A percentile compares a stretch with the other conserved stretches of the same genome.
phyloP scores from a whole-genome alignment of 106 monocot genomes.

The Dactylorhiza incarnata region DNA sequence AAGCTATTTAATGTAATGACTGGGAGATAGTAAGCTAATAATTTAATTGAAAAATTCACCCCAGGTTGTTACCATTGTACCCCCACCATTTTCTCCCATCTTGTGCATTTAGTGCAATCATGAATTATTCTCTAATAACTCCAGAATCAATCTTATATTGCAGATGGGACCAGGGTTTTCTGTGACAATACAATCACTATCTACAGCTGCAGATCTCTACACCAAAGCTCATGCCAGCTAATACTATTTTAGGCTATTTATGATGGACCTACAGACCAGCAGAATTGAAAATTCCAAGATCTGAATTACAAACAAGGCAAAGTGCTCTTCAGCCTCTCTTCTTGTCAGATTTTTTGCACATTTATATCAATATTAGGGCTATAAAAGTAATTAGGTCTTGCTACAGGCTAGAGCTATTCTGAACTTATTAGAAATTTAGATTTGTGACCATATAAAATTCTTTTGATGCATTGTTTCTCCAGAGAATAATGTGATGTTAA shows the following conservation, averaged over 20 bases:
- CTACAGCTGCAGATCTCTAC: constrained; percentile 62
- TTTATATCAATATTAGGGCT: no score
- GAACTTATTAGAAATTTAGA: no score
- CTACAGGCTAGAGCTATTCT: no score
- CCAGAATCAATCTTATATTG: constrained; percentile 1
- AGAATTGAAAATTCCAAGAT: no score
- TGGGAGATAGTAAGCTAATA: no score
- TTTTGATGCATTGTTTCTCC: not conserved
- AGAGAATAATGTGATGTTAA: not conserved
- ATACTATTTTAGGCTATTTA: not conserved
- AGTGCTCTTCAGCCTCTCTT: no score
- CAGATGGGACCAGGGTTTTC: constrained; percentile 92
- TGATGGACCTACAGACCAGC: not conserved
- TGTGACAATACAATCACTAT: constrained; percentile 70
- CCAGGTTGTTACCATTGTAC: not conserved
- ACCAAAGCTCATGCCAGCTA: constrained; percentile 41
- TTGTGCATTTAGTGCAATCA: not conserved
- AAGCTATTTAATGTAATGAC: no score
- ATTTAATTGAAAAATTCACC: no score
- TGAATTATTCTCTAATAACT: not conserved
- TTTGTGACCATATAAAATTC: no score
- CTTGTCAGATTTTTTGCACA: no score
- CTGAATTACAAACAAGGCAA: no score
- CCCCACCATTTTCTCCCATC: not conserved
- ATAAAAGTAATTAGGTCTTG: no score